Percentiles rank a stretch among this genome's conserved stretches.
Conservation (phyloP, 306 rosid species). For the Adenanthera pavonina region DNA sequence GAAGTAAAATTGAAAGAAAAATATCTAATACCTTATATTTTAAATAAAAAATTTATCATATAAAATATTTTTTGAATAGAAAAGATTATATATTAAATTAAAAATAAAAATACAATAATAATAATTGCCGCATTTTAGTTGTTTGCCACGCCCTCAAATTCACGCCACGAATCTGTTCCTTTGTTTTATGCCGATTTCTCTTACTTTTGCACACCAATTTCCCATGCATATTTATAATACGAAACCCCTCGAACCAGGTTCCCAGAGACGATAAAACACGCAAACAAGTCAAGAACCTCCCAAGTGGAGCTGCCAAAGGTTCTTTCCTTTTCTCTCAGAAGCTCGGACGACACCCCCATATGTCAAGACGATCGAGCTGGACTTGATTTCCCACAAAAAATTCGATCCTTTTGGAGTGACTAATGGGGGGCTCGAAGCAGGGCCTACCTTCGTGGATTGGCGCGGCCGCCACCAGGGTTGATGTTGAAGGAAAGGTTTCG, state of each 20-base stretch:
- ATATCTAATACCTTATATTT: too few relatives aligned
- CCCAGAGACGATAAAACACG: neutral
- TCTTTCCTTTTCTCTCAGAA: neutral
- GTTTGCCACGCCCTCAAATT: slow-evolving; percentile 58
- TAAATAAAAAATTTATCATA: too few relatives aligned
- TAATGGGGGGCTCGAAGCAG: slow-evolving; percentile 54
- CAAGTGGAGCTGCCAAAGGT: neutral
- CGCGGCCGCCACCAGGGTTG: slow-evolving; percentile 51
- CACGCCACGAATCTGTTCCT: slow-evolving; percentile 64
- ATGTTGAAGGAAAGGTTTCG: slow-evolving; percentile 46
- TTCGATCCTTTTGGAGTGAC: neutral
- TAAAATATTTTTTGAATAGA: too few relatives aligned
- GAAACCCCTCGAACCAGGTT: neutral
- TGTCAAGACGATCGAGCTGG: slow-evolving; percentile 1
- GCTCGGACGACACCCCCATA: neutral
- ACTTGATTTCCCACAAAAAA: neutral
- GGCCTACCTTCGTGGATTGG: slow-evolving; percentile 54
- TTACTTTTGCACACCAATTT: neutral
- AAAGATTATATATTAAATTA: too few relatives aligned
- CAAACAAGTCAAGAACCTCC: neutral
- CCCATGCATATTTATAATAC: slow-evolving; percentile 17
- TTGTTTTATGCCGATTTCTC: neutral
- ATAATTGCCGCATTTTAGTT: neutral
- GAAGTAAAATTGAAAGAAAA: too few relatives aligned
- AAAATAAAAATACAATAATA: too few relatives aligned